Conservation (phyloP, 495 filamentous ascomycete genomes). For the Penicillium macrosclerotiorum region DNA sequence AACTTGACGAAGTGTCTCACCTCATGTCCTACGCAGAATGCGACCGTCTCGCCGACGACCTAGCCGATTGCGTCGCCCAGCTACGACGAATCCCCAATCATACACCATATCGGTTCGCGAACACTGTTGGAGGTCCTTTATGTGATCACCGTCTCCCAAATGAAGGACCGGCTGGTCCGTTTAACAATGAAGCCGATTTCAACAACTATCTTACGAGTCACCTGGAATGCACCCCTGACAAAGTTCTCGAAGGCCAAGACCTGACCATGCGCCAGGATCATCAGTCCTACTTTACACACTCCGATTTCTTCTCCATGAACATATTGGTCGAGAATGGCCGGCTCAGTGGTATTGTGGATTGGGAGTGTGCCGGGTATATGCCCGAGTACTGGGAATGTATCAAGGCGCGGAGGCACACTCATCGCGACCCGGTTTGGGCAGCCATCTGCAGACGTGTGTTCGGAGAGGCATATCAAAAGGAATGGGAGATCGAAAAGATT, state of each 20-base stretch:
- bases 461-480: conserved; percentile 12
- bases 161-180: conserved; percentile 14
- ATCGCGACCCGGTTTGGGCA: conserved; percentile 2
- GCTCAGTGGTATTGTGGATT: conserved; percentile 29
- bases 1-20: conserved; percentile 3
- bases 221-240: background rate
- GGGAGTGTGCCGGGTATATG: conserved; percentile 31
- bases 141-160: conserved; percentile 19
- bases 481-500: conserved; percentile 10
- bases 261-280: background rate
- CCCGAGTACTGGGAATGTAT: conserved; percentile 38
- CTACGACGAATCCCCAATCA: conserved; percentile 21
- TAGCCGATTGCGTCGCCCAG: conserved; percentile 10
- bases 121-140: conserved; percentile 16
- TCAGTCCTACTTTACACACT: conserved; percentile 26
- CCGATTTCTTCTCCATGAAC: conserved; percentile 25
- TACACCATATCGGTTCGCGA: conserved; percentile 13
- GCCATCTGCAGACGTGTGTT: conserved; percentile 10
- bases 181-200: conserved; percentile 21
- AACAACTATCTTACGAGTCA: conserved; percentile 14
- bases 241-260: conserved; percentile 1
- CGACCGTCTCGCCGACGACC: conserved; percentile 14
- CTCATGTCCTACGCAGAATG: conserved; percentile 21
- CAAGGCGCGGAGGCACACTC: conserved; percentile 20
- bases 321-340: conserved; percentile 23